Evolutionary conservation across 345 rosid species (phyloP).

Genomic region (Angophora floribunda): DNA sequence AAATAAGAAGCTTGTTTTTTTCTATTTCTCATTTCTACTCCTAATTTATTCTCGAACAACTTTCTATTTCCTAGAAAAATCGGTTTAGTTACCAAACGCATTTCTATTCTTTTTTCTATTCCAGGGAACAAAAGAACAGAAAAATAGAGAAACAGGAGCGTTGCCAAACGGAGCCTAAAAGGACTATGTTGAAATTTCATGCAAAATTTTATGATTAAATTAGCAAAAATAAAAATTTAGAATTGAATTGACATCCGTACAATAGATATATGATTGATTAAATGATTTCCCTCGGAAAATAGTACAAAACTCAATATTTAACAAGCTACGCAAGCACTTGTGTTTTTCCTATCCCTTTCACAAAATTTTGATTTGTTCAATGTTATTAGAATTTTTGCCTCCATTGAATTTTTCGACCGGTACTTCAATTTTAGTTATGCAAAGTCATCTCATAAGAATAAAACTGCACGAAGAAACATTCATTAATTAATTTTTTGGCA

Average conservation of each 20-base stretch:
- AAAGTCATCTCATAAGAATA: neutral
- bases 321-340: neutral
- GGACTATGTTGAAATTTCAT: neutral
- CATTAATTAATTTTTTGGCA: neutral
- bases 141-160: too few species aligned
- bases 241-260: rapidly evolving
- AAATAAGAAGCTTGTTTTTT: too few species aligned
- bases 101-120: too few species aligned
- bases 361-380: neutral
- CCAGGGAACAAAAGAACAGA: too few species aligned
- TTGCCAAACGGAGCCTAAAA: too few species aligned
- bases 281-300: neutral
- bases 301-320: rapidly evolving
- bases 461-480: neutral
- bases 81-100: too few species aligned
- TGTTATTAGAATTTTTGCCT: neutral
- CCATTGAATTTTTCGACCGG: neutral
- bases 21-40: too few species aligned
- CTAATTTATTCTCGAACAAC: too few species aligned
- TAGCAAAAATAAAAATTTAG: neutral
- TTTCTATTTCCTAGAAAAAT: too few species aligned
- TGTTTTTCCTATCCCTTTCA: neutral
- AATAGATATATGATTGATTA: neutral
- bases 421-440: neutral
- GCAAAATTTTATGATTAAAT: neutral